Evolutionary conservation across 2,329 filamentous ascomycete species (phyloP), one percentile per base, ranked within the genome.

Genomic region (Penicillium sp.): DNA sequence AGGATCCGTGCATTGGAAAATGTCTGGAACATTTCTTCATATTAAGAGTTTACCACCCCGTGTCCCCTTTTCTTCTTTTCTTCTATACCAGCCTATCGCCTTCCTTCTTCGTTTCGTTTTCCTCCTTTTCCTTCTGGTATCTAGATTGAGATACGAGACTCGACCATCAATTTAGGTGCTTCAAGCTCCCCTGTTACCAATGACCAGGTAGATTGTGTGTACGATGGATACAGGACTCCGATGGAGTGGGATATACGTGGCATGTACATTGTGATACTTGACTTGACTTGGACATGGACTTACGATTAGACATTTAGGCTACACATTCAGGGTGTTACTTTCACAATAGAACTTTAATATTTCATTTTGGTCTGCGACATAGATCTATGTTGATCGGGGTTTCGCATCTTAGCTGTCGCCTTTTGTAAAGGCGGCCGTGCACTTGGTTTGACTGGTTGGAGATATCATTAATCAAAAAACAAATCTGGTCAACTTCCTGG

Each of bases 1-100:
- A 18, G 33, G 11, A 40, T 40, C 4, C 27, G 9, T 31, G 45
- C 45, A 48, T 48, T 22, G 45, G 46, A 49, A 49, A n/a, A 49
- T 49, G 46, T 49, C 46, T n/a, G 46, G 46, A 49, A 49, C 46
- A 49, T 49, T 40, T 48, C 31, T 48, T 33, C 37, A 22, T 4
- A 5, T 26, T 22, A 12, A 33, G 46, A 49, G 33, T 49, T 27
- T 12, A 47, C 12, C 15, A 14, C 22, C n/a, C n/a, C n/a, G n/a
- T n/a, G n/a, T n/a, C n/a, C n/a, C n/a, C n/a, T n/a, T n/a, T n/a
- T n/a, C n/a, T n/a, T 18, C 15, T 27, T 45, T 26, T 4, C 18
- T 29, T n/a, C 7, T n/a, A 4, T 3, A 26, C 26, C 23, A 26
- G 15, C 15, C 4, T 18, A 8, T 9, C 6, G 33, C 9, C 8